Percentiles rank a stretch among this genome's conserved stretches.
Evolutionary conservation across 495 filamentous ascomycete genomes (phyloP).

Genomic region (Annulohypoxylon bovei): DNA sequence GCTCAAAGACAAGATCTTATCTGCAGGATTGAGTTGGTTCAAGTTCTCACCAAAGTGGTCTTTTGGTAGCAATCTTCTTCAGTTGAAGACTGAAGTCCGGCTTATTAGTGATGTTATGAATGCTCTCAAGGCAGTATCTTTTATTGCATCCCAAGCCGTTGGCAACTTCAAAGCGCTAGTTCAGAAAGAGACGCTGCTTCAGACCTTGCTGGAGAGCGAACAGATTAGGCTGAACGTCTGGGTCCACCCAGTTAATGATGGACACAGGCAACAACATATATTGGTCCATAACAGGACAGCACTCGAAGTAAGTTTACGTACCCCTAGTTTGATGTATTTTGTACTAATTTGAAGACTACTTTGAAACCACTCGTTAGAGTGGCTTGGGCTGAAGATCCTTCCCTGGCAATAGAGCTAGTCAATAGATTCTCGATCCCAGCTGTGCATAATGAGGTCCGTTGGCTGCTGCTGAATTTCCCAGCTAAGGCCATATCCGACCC

Average conservation of each 20-base stretch:
- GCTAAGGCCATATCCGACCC: conserved; percentile 81
- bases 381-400: conserved; percentile 86
- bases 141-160: conserved; percentile 64
- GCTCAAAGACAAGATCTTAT: conserved; percentile 87
- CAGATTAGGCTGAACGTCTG: conserved; percentile 84
- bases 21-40: conserved; percentile 90
- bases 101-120: conserved; percentile 79
- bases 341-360: conserved; percentile 52
- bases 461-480: conserved; percentile 80
- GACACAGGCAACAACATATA: conserved; percentile 44
- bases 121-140: conserved; percentile 65
- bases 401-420: conserved; percentile 82
- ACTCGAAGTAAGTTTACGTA: conserved; percentile 58
- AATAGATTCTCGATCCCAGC: conserved; percentile 79
- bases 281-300: conserved; percentile 51
- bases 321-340: background rate
- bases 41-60: conserved; percentile 86
- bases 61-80: conserved; percentile 91
- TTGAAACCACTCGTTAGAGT: conserved; percentile 72
- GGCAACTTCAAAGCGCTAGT: conserved; percentile 71
- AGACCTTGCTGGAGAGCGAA: conserved; percentile 84
- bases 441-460: conserved; percentile 78
- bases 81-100: conserved; percentile 90
- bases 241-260: conserved; percentile 82
- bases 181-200: conserved; percentile 82